Evolutionary conservation across 495 filamentous ascomycete genomes (phyloP).

Genomic region (Hypoxylon fragiforme): DNA sequence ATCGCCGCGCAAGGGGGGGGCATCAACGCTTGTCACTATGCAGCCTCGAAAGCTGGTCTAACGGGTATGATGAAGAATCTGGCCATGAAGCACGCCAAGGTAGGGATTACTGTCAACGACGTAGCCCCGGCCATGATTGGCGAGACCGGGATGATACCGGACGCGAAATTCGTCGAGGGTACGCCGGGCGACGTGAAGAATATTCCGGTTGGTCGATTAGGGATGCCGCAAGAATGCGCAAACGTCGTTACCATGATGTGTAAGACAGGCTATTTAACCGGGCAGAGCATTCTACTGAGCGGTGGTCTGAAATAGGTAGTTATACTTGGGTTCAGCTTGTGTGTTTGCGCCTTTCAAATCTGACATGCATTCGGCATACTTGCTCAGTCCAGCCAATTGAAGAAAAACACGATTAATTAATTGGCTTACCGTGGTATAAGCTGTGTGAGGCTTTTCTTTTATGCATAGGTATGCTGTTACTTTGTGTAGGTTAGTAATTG

Average conservation of each 20-base stretch:
- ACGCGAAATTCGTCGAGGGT: constrained; percentile 52
- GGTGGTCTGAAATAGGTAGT: constrained; percentile 56
- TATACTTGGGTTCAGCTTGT: not conserved
- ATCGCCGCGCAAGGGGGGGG: constrained; percentile 68
- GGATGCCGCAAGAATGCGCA: constrained; percentile 67
- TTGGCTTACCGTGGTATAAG: not conserved
- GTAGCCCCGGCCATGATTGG: constrained; percentile 77
- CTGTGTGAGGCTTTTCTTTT: not conserved
- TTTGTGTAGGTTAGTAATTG: not conserved
- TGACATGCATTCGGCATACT: not conserved
- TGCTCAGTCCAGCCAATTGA: not conserved
- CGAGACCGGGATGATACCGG: constrained; percentile 67
- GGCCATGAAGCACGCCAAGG: constrained; percentile 60
- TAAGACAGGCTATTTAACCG: constrained; percentile 71
- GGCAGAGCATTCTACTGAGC: constrained; percentile 60
- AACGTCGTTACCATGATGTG: constrained; percentile 70
- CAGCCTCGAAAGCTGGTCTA: constrained; percentile 65
- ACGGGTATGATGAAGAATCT: constrained; percentile 70
- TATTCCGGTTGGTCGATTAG: constrained; percentile 67
- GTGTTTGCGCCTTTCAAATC: not conserved
- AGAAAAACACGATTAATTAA: not conserved
- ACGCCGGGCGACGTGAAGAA: constrained; percentile 53
- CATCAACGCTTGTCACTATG: constrained; percentile 72
- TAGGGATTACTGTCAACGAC: constrained; percentile 74
- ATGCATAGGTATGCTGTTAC: not conserved